Evolutionary conservation across 2,329 filamentous ascomycete genomes (phyloP).

Genomic region (Diaporthe sp.): DNA sequence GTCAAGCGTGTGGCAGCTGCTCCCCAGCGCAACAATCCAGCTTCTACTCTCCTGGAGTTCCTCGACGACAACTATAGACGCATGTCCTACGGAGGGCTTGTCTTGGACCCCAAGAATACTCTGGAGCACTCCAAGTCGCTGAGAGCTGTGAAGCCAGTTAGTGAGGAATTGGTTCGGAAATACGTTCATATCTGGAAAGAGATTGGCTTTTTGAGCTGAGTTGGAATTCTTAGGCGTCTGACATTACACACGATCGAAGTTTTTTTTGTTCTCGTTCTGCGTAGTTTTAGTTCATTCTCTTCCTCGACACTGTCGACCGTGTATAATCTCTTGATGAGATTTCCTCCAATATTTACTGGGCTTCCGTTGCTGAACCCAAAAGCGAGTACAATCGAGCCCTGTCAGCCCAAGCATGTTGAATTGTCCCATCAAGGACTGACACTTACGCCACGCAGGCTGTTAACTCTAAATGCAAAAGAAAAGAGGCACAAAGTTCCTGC

Average conservation of each 20-base stretch:
- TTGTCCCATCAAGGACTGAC: too few species aligned
- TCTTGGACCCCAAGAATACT: background rate
- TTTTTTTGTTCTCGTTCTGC: background rate
- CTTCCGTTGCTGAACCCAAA: background rate
- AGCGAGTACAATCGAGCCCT: background rate
- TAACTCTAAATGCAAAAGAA: background rate
- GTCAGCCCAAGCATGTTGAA: background rate
- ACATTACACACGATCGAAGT: background rate
- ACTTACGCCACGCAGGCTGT: background rate
- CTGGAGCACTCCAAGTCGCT: background rate
- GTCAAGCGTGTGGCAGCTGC: background rate
- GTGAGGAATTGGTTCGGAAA: background rate
- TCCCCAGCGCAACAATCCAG: background rate
- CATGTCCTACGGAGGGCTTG: background rate
- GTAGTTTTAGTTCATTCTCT: background rate
- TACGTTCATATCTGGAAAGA: background rate
- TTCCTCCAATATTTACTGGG: background rate
- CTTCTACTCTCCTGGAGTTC: background rate
- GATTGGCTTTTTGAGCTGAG: background rate
- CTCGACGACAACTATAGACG: background rate
- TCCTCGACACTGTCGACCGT: background rate
- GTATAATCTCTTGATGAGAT: background rate
- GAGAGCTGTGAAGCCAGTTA: background rate
- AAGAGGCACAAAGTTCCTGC: background rate
- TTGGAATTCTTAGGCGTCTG: background rate